Evolutionary conservation across 495 filamentous ascomycete species (phyloP).

Genomic region (Monascus purpureus): DNA sequence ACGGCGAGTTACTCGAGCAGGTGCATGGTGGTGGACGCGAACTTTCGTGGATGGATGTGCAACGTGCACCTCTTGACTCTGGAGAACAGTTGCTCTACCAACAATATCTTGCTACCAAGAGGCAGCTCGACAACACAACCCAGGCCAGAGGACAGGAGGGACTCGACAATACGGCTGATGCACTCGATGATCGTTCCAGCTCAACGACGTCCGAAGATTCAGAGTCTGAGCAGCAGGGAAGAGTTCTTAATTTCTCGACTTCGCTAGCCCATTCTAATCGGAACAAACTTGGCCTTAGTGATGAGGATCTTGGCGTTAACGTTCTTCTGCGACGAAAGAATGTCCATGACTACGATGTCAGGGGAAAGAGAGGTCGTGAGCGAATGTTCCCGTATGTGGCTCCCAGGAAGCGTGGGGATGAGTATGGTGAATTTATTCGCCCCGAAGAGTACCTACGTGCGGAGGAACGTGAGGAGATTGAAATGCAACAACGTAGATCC

Average conservation of each 20-base stretch:
- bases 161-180: conserved; percentile 59
- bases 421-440: conserved; percentile 84
- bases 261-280: conserved; percentile 66
- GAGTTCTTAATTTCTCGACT: conserved; percentile 75
- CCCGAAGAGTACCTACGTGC: conserved; percentile 91
- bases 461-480: conserved; percentile 78
- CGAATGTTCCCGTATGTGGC: conserved; percentile 83
- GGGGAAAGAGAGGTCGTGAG: conserved; percentile 86
- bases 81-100: conserved; percentile 72
- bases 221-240: conserved; percentile 81
- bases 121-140: conserved; percentile 63
- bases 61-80: conserved; percentile 50
- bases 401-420: conserved; percentile 65
- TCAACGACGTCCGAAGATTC: conserved; percentile 79
- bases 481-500: conserved; percentile 39
- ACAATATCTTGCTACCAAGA: conserved; percentile 72
- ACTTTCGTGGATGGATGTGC: conserved; percentile 42
- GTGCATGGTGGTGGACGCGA: conserved; percentile 50
- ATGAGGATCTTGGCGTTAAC: conserved; percentile 82
- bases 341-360: conserved; percentile 82
- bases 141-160: conserved; percentile 49
- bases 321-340: conserved; percentile 77
- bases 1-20: conserved; percentile 48
- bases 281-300: conserved; percentile 65
- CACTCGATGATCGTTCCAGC: conserved; percentile 70